phyloP scores from a whole-genome alignment of 441 rosid species.

The Rhodomyrtus psidioides region DNA sequence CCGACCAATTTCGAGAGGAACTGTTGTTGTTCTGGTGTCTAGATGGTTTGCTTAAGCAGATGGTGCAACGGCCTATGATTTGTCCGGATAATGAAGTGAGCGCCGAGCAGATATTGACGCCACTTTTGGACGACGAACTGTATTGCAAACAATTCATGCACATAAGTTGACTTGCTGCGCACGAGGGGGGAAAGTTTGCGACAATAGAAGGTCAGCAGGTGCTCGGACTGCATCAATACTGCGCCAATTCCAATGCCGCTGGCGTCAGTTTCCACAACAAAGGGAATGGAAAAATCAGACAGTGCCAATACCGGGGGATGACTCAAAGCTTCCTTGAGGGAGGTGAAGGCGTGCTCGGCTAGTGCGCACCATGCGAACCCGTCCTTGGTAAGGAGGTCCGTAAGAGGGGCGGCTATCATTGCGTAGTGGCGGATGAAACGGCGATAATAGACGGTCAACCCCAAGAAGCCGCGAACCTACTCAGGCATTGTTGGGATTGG shows the following conservation, averaged over 20 bases:
- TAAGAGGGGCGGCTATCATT: too few relatives aligned
- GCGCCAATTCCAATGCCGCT: too few relatives aligned
- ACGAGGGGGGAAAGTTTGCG: too few relatives aligned
- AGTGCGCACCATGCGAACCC: neutral
- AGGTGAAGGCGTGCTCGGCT: neutral
- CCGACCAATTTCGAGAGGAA: neutral
- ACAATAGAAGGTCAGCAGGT: too few relatives aligned
- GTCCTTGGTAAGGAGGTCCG: too few relatives aligned
- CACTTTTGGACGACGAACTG: neutral
- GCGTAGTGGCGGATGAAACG: too few relatives aligned
- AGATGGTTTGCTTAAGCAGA: neutral
- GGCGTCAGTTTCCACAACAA: too few relatives aligned
- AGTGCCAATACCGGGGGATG: neutral
- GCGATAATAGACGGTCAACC: too few relatives aligned
- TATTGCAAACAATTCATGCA: neutral
- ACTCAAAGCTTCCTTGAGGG: neutral
- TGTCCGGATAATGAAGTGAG: neutral
- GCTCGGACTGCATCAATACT: too few relatives aligned
- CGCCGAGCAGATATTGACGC: neutral
- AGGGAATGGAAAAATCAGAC: neutral
- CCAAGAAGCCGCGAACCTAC: too few relatives aligned
- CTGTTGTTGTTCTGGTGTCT: neutral
- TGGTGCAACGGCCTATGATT: neutral
- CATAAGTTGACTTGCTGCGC: neutral
- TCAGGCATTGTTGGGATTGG: too few relatives aligned